Conservation (phyloP, 345 rosid genomes). For the Camelina laxa region DNA sequence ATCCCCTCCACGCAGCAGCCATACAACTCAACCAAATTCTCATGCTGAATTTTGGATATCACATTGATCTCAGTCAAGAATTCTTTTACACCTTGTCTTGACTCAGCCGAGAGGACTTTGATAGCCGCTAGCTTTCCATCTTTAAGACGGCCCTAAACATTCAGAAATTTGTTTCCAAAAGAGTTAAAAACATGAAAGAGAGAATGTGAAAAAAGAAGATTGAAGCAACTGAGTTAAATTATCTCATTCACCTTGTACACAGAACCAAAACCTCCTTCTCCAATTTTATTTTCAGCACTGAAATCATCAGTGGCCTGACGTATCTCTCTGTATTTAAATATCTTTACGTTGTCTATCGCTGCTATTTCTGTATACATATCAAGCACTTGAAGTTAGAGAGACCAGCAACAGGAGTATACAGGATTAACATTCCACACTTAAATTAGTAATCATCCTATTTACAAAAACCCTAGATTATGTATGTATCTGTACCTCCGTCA, state of each 20-base stretch:
- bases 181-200: conserved; percentile 18
- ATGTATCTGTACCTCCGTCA: conserved; percentile 61
- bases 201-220: not conserved
- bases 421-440: conserved; percentile 13
- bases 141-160: conserved; percentile 80
- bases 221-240: conserved; percentile 14
- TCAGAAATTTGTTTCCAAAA: conserved; percentile 17
- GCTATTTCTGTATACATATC: conserved; percentile 54
- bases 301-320: conserved; percentile 76
- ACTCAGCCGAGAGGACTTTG: conserved; percentile 90
- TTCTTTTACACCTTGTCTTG: conserved; percentile 86
- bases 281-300: conserved; percentile 65
- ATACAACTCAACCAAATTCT: conserved; percentile 80
- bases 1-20: conserved; percentile 89
- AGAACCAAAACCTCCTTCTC: conserved; percentile 97
- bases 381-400: conserved; percentile 30
- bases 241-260: conserved; percentile 71
- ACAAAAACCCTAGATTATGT: not conserved
- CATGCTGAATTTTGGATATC: conserved; percentile 81
- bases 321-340: conserved; percentile 69
- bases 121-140: conserved; percentile 82
- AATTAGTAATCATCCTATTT: not conserved
- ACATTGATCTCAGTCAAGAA: conserved; percentile 85
- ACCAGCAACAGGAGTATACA: not conserved
- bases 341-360: conserved; percentile 53